A percentile compares a stretch with the other conserved stretches of the same genome.
These are phyloP conservation scores for Aspergillus caelatus DNA, from an alignment of 2,329 filamentous ascomycete species.

Conservation along the genomic window DNA sequence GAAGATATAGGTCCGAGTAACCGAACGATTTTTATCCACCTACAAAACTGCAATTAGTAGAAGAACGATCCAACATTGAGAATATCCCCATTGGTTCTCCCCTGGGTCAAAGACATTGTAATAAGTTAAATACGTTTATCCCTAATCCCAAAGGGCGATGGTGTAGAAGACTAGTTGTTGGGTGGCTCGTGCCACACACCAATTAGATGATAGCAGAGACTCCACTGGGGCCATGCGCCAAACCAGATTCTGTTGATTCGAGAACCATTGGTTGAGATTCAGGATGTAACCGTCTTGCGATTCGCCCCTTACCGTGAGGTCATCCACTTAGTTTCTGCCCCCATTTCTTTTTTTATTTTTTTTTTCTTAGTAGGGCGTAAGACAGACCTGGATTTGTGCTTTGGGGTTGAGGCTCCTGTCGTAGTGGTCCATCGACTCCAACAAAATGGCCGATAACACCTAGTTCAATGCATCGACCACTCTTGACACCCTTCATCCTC, in stretches of 20 bases:
- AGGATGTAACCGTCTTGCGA: neutral
- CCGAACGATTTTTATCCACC: neutral
- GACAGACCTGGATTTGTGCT: conserved; percentile 3
- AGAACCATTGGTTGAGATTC: neutral
- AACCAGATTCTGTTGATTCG: neutral
- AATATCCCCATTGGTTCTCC: neutral
- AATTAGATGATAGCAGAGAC: neutral
- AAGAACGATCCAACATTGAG: neutral
- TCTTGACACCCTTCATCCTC: neutral
- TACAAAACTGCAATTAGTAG: neutral
- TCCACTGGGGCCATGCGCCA: neutral
- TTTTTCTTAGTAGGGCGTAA: neutral
- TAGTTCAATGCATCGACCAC: conserved; percentile 1
- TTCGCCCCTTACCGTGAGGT: conserved; percentile 10
- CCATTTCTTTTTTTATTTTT: conserved; percentile 1
- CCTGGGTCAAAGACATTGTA: neutral
- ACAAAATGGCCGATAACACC: conserved; percentile 12
- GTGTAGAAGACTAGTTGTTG: neutral
- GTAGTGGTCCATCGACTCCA: conserved; percentile 1
- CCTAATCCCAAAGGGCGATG: neutral
- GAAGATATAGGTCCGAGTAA: neutral
- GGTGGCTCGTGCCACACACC: conserved; percentile 2
- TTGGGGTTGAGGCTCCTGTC: neutral
- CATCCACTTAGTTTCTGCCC: neutral
- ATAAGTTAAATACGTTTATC: neutral